Evolutionary conservation across 805 yeast genomes (phyloP).

Genomic region (Crinitomyces ghanaensis): DNA sequence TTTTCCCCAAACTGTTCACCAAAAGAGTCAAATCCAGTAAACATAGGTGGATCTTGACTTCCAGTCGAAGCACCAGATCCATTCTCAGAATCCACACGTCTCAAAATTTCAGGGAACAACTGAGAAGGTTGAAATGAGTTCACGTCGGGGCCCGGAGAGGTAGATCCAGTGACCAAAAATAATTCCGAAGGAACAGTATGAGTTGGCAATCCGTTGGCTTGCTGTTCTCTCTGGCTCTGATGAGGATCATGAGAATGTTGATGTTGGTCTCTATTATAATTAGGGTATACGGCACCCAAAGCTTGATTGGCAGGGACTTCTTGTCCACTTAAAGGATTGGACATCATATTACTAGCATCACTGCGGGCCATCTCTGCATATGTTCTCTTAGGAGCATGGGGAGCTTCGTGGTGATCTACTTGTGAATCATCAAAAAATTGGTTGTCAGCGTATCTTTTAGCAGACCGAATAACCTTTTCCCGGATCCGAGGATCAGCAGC

Average conservation of each 20-base stretch:
- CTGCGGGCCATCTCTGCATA: too few species aligned
- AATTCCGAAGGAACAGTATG: constrained; percentile 17
- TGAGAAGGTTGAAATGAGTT: constrained; percentile 42
- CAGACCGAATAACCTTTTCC: constrained; percentile 14
- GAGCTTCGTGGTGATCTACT: neutral
- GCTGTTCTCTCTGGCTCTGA: constrained; percentile 1
- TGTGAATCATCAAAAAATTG: neutral
- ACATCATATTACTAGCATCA: neutral
- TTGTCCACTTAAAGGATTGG: constrained; percentile 1
- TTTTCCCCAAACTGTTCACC: constrained; percentile 7
- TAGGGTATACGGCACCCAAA: neutral
- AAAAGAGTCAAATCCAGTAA: constrained; percentile 6
- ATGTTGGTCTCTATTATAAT: neutral
- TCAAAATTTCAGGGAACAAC: constrained; percentile 34
- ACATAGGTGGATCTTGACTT: constrained; percentile 10
- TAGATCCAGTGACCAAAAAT: constrained; percentile 22
- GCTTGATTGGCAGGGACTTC: constrained; percentile 1
- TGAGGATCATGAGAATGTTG: constrained; percentile 3
- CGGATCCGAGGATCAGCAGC: constrained; percentile 16
- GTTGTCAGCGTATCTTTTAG: constrained; percentile 6
- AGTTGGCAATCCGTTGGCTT: constrained; percentile 1
- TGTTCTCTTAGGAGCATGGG: constrained; percentile 3
- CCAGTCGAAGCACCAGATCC: constrained; percentile 5
- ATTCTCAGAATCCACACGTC: constrained; percentile 4
- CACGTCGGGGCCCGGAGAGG: too few species aligned